A percentile compares a stretch with the other conserved stretches of the same genome.
Evolutionary conservation across 495 filamentous ascomycete species (phyloP).

Genomic region (Penicillium soppii): DNA sequence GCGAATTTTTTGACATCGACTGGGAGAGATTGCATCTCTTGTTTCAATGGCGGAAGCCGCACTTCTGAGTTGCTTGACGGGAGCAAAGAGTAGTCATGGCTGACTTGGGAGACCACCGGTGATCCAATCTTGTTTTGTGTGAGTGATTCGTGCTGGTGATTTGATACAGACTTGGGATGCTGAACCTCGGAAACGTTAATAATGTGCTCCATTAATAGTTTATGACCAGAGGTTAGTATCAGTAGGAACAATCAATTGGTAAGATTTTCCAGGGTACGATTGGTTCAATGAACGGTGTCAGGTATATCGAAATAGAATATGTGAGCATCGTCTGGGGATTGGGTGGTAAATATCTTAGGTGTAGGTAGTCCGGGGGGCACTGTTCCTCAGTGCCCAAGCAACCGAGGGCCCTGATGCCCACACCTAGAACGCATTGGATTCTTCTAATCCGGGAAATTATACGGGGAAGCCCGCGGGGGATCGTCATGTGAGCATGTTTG

Average conservation of each 20-base stretch:
- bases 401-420: neutral
- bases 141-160: neutral
- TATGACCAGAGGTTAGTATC: neutral
- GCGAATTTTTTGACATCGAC: constrained; percentile 66
- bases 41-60: neutral
- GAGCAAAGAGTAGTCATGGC: constrained; percentile 6
- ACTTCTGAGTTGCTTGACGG: neutral
- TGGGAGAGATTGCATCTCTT: constrained; percentile 13
- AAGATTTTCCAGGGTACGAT: too few species aligned
- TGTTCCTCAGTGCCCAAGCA: neutral
- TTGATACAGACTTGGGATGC: neutral
- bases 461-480: constrained; percentile 11
- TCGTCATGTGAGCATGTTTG: constrained; percentile 10
- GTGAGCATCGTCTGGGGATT: neutral
- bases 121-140: constrained; percentile 1
- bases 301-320: neutral
- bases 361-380: neutral
- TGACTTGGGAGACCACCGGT: neutral
- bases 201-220: constrained; percentile 14
- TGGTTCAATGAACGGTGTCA: neutral
- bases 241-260: too few species aligned
- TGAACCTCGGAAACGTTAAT: constrained; percentile 8
- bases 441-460: constrained; percentile 2
- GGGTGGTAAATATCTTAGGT: neutral
- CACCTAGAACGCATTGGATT: neutral